These are phyloP conservation scores for Fusarium circinatum DNA, from an alignment of 2,329 filamentous ascomycete species.

Conservation along the genomic window DNA sequence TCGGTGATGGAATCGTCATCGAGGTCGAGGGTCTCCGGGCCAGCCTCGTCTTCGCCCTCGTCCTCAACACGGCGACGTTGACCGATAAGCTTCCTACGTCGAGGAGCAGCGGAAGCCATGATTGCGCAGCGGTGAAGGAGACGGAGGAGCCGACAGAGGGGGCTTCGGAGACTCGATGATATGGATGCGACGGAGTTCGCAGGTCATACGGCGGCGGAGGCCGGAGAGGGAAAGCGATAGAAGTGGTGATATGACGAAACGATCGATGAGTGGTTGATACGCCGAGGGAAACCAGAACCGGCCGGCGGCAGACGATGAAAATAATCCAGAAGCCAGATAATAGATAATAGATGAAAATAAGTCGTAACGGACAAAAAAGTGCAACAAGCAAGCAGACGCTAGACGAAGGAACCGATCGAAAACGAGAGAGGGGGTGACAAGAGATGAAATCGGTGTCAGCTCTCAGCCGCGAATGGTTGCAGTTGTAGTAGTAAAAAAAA, in stretches of 20 bases:
- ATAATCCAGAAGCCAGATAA: slow-evolving; percentile 37
- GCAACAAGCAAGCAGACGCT: slow-evolving; percentile 41
- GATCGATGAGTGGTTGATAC: slow-evolving; percentile 34
- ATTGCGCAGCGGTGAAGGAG: slow-evolving; percentile 43
- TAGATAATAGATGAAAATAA: slow-evolving; percentile 36
- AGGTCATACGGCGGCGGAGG: slow-evolving; percentile 45
- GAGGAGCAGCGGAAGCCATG: slow-evolving; percentile 54
- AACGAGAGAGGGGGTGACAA: slow-evolving; percentile 26
- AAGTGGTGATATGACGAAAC: slow-evolving; percentile 26
- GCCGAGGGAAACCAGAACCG: slow-evolving; percentile 38
- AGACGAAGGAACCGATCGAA: slow-evolving; percentile 38
- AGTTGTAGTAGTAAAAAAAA: slow-evolving; percentile 21
- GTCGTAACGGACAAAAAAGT: slow-evolving; percentile 25
- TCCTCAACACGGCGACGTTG: slow-evolving; percentile 76
- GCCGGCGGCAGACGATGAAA: slow-evolving; percentile 40
- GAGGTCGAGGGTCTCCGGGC: slow-evolving; percentile 63
- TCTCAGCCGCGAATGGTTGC: slow-evolving; percentile 39
- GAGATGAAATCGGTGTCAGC: slow-evolving; percentile 35
- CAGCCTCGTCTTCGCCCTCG: slow-evolving; percentile 75
- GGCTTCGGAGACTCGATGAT: slow-evolving; percentile 44
- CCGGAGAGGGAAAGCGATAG: slow-evolving; percentile 25
- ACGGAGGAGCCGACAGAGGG: slow-evolving; percentile 45
- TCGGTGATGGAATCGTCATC: slow-evolving; percentile 75
- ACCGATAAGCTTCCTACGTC: slow-evolving; percentile 73
- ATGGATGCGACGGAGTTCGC: slow-evolving; percentile 40